Base-by-base conservation (phyloP, 768 basidiomycete genomes). In the Cystobasidium onofrii region DNA sequence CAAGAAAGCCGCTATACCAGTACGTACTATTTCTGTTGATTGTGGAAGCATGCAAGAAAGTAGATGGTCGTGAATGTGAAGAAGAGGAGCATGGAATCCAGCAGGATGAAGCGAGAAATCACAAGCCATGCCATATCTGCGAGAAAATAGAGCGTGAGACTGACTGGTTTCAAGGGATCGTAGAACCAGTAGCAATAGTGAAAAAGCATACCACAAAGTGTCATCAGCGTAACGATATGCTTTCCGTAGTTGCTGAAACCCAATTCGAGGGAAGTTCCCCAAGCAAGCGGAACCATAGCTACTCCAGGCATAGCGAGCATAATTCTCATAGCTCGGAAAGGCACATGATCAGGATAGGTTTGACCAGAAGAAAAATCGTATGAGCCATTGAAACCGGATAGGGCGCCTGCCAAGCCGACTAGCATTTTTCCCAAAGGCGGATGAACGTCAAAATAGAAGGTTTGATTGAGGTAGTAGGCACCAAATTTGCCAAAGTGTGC, bases 401-500 rank as follows among this genome's bases (percentile, higher is more conserved):
- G 82, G 71, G 92, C 84, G 25, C 96, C 96, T 1, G 89, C 92
- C 25, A 99, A 85, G 10, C 92, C 96, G 74, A 99, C 95, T 70
- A 99, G 86, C 93, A 99, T 98, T 85, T 99, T 99, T 1, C 96
- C 96, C 50, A 99, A 85, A 0, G 96, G 96, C 4, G 96, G 96
- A 79, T 99, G 96, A 17, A 98, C 96, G 79, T 99, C 96, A 81
- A 98, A 98, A 84, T 97, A 98, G 83, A 98, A 98, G 81, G 96
- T 92, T 79, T 93, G 90, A 82, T 97, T 96, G 82, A 99, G 88
- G 82, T 99, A 98, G 82, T 97, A 89, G 0, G 79, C 75, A 64
- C 92, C 96, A 82, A 99, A 98, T 83, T 99, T 98, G 77, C 96
- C 96, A 82, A 98, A 99, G 82, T 99, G 96, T 44, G 96, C 95